A percentile compares a stretch with the other conserved stretches of the same genome.
phyloP scores from a whole-genome alignment of 306 rosid species.

The Quercus aquifolioides region DNA sequence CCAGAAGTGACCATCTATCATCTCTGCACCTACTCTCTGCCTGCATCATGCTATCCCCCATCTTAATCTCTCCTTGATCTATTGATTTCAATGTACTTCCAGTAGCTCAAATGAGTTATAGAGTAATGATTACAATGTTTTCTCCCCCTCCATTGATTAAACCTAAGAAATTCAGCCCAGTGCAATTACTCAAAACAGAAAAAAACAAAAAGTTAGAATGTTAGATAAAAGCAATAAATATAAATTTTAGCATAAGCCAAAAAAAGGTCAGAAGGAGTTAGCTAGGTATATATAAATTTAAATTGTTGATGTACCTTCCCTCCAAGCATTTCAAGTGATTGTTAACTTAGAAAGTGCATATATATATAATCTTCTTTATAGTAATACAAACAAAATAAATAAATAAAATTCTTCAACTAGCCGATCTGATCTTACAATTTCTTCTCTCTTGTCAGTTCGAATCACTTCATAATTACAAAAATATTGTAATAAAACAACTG shows the following conservation, averaged over 20 bases:
- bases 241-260: too few species aligned
- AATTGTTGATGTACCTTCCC: too few species aligned
- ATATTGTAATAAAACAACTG: not conserved
- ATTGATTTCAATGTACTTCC: not conserved
- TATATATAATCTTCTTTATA: too few species aligned
- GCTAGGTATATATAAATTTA: too few species aligned
- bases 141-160: not conserved
- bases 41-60: slow-evolving; percentile 13
- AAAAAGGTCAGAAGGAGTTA: too few species aligned
- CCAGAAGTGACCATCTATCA: slow-evolving; percentile 36
- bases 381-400: not conserved
- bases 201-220: too few species aligned
- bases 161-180: too few species aligned
- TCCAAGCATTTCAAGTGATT: too few species aligned
- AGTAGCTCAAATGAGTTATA: not conserved
- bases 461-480: not conserved
- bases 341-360: too few species aligned
- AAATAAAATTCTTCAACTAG: not conserved
- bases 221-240: too few species aligned
- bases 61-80: not conserved
- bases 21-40: slow-evolving; percentile 15
- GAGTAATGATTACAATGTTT: not conserved
- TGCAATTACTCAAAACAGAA: too few species aligned
- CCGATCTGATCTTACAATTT: not conserved
- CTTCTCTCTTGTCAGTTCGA: not conserved